Conservation (phyloP, 163 green algal species). For the Chloromonas sp. region DNA sequence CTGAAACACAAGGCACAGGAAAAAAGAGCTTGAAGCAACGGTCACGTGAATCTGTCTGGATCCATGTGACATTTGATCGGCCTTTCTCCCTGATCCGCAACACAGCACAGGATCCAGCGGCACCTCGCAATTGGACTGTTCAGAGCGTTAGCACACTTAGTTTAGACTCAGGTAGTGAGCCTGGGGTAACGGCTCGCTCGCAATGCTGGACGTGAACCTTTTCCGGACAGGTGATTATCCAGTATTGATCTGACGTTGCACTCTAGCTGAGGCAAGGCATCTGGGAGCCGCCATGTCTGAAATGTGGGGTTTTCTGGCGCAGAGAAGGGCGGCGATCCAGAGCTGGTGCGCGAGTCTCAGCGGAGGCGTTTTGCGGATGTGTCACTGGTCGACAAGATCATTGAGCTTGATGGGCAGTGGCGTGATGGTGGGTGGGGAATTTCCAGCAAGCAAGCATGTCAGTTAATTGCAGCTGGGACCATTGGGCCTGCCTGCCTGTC, state of each 20-base stretch:
- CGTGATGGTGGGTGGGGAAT: conserved; percentile 55
- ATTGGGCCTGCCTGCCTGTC: neutral
- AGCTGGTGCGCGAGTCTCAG: conserved; percentile 90
- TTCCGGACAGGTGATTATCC: conserved; percentile 71
- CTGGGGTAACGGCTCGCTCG: neutral
- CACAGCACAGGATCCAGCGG: neutral
- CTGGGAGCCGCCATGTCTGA: neutral
- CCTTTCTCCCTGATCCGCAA: neutral
- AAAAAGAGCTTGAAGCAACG: neutral
- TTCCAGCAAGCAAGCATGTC: neutral
- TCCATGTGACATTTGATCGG: neutral
- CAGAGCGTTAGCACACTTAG: no score
- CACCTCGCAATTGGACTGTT: no score
- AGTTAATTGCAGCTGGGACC: neutral
- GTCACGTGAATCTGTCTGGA: neutral
- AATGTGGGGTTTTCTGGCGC: conserved; percentile 9
- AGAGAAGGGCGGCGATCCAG: conserved; percentile 94
- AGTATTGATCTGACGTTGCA: neutral
- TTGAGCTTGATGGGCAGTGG: conserved; percentile 88
- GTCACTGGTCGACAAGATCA: conserved; percentile 83
- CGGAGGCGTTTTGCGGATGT: conserved; percentile 79
- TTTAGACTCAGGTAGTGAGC: no score
- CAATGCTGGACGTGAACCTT: conserved; percentile 97
- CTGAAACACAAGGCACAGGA: no score
- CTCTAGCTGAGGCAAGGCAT: neutral